Conservation (phyloP, 2,329 filamentous ascomycete genomes). For the Penicillium olsonii region DNA sequence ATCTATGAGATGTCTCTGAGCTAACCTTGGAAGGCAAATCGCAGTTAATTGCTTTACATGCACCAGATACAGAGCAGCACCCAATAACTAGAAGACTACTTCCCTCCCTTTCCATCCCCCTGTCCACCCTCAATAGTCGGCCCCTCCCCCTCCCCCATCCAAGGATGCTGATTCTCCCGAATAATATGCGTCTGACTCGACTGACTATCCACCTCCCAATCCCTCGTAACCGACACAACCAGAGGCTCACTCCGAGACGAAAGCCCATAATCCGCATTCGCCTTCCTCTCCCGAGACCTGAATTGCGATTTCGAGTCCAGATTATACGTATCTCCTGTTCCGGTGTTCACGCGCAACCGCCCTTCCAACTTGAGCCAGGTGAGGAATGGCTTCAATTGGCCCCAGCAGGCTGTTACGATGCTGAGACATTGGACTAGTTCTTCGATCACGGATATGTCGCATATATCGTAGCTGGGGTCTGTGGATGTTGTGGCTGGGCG, state of each 20-base stretch:
- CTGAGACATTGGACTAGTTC: constrained; percentile 24
- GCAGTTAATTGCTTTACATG: too few relatives aligned
- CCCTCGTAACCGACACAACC: constrained; percentile 12
- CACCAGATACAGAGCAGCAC: too few relatives aligned
- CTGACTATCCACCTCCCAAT: constrained; percentile 16
- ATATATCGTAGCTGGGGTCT: constrained; percentile 22
- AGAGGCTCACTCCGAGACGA: neutral
- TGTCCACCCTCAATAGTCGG: neutral
- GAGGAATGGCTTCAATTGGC: constrained; percentile 24
- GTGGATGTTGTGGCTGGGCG: constrained; percentile 6
- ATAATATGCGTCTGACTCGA: constrained; percentile 14
- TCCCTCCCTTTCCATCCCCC: neutral
- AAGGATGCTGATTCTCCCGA: neutral
- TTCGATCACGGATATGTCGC: constrained; percentile 19
- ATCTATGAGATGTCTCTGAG: too few relatives aligned
- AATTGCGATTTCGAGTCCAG: constrained; percentile 7
- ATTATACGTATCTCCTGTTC: constrained; percentile 6
- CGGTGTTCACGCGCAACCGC: neutral
- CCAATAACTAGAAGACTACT: neutral
- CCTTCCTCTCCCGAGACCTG: neutral
- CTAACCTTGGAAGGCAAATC: too few relatives aligned
- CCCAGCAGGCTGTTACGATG: constrained; percentile 27
- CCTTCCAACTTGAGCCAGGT: constrained; percentile 20
- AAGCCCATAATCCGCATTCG: neutral
- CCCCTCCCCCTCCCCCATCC: neutral